Percentiles rank a stretch among this genome's conserved stretches.
Conservation (phyloP, 345 rosid species). For the Populus euphratica region DNA sequence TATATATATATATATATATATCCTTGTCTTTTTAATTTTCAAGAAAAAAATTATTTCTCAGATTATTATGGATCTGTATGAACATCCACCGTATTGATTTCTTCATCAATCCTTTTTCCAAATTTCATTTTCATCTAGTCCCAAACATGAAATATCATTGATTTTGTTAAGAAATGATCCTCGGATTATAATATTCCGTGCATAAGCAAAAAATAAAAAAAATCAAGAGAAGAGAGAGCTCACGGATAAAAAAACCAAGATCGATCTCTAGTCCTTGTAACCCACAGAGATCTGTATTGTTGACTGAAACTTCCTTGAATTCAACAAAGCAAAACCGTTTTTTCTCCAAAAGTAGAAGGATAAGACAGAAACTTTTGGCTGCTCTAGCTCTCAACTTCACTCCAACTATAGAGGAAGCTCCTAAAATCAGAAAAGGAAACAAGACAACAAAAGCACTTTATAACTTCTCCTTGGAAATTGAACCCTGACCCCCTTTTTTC, state of each 20-base stretch:
- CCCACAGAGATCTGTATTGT: conserved; percentile 35
- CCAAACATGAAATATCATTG: not conserved
- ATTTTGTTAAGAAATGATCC: not conserved
- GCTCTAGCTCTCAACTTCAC: conserved; percentile 2
- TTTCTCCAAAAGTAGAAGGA: not conserved
- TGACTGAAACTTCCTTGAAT: conserved; percentile 14
- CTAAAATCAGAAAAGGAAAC: conserved; percentile 10
- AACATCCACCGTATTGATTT: too few relatives aligned
- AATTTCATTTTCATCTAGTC: not conserved
- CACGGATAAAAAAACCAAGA: conserved; percentile 30
- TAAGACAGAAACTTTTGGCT: not conserved
- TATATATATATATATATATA: not conserved
- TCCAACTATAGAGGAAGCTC: conserved; percentile 12
- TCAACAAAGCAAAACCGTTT: conserved; percentile 12
- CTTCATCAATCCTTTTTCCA: not conserved
- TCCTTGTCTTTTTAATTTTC: not conserved
- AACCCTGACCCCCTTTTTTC: conserved; percentile 8
- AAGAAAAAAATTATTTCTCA: not conserved
- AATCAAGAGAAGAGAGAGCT: conserved; percentile 10
- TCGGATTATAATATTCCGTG: not conserved
- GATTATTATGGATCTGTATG: conserved; percentile 8
- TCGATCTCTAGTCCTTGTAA: conserved; percentile 22
- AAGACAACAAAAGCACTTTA: not conserved
- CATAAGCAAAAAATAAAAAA: not conserved
- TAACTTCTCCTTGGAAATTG: conserved; percentile 37